Base-by-base conservation (phyloP, 1,284 basidiomycete species). In the Phlebopus sp. region DNA sequence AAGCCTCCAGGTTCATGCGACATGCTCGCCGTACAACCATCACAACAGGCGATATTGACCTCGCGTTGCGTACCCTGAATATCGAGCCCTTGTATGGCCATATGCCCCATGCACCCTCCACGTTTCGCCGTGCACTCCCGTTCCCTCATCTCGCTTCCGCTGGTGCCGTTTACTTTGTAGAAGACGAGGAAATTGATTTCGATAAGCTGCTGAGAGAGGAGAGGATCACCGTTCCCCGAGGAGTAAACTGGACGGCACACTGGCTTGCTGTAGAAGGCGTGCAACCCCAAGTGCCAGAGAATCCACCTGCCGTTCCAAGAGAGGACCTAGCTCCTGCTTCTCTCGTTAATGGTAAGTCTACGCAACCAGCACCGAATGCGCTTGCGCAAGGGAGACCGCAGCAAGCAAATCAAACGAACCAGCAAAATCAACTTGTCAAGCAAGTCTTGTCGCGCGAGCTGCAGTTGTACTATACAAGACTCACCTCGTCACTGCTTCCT, bases 231-330 rank as follows among this genome's bases (percentile, higher is more conserved):
- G 68, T 92, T 10, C 89, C 90, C 0, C 83, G 84, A 57, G 86
- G 84, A 32, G 82, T 89, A 42, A 82, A 75, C 52, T 93, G 88
- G 84, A 85, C 84, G 19, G 92, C 94, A 4, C 96, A 99, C 66
- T 99, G 96, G 97, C 78, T 99, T 18, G 95, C 96, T 1, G 92
- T 99, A 19, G 96, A 99, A 64, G 96, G 97, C 31, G 90, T 99
- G 3, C 96, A 99, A 64, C 96, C 97, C 0, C 81, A 95, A 14
- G 90, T 97, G 36, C 92, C 94, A 5, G 94, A 99, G 68, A 99
- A 99, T 63, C 97, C 97, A 0, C 88, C 92, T 3, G 83, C 86
- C 1, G 75, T 88, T 38, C 83, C 85, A 0, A 71, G 78, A 53
- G 85, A 87, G 34, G 60, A 66, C 7, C 53, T 72, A 57, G 46